Percentiles rank a stretch among this genome's conserved stretches.
Evolutionary conservation across 129 eudicot genomes (phyloP).

Genomic region (Daucus carota): DNA sequence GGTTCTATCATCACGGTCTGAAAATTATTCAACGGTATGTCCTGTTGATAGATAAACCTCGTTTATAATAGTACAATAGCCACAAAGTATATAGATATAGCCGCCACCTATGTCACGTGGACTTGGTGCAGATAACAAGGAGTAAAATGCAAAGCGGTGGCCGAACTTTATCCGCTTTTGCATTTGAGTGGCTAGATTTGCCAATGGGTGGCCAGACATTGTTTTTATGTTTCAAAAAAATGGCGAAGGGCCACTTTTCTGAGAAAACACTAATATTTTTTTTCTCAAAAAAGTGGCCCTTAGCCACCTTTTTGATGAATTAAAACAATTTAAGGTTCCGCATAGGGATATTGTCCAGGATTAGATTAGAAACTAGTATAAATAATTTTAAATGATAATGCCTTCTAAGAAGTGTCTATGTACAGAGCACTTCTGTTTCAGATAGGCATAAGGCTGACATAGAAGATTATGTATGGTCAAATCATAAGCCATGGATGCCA

Average conservation of each 20-base stretch:
- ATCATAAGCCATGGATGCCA: conserved; percentile 86
- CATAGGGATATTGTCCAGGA: background rate
- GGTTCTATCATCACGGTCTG: conserved; percentile 38
- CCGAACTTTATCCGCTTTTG: too few relatives aligned
- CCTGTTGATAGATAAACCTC: background rate
- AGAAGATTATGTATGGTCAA: conserved; percentile 90
- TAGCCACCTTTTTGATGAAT: too few relatives aligned
- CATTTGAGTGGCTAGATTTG: too few relatives aligned
- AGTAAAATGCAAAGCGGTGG: too few relatives aligned
- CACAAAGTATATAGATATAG: background rate
- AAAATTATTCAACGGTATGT: conserved; percentile 29
- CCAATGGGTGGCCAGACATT: too few relatives aligned
- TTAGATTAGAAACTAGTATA: background rate
- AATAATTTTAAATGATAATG: background rate
- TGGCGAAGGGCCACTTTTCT: too few relatives aligned
- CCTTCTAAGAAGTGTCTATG: background rate
- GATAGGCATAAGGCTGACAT: conserved; percentile 37
- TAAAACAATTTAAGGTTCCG: too few relatives aligned
- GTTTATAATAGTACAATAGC: background rate
- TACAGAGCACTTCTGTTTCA: conserved; percentile 25
- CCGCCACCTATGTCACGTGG: background rate
- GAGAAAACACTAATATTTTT: too few relatives aligned
- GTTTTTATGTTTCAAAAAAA: too few relatives aligned
- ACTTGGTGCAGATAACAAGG: background rate
- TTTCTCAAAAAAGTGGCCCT: too few relatives aligned